phyloP scores from a whole-genome alignment of 2,329 filamentous ascomycete species.

The Colletotrichum euphorbiae region DNA sequence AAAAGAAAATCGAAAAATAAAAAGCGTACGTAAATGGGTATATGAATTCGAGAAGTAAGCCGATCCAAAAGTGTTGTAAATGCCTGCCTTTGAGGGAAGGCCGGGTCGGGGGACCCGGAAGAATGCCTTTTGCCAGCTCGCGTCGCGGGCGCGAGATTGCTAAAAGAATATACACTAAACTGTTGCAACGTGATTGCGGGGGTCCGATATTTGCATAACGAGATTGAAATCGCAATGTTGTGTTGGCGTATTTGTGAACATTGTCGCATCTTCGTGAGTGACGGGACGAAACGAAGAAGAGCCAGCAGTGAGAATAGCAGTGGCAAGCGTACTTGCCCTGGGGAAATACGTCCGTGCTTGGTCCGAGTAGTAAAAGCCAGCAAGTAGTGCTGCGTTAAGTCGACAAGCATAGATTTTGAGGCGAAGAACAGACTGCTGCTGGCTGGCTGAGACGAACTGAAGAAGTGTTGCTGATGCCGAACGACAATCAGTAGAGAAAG shows the following conservation, averaged over 20 bases:
- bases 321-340: conserved; percentile 30
- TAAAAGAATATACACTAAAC: conserved; percentile 42
- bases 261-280: conserved; percentile 36
- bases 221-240: conserved; percentile 29
- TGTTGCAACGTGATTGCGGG: conserved; percentile 17
- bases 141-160: conserved; percentile 13
- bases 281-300: conserved; percentile 34
- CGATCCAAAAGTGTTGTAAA: conserved; percentile 31
- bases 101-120: conserved; percentile 18
- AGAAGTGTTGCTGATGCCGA: conserved; percentile 32
- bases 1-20: conserved; percentile 25
- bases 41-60: conserved; percentile 39
- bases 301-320: conserved; percentile 33
- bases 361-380: conserved; percentile 49
- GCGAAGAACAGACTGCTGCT: conserved; percentile 28
- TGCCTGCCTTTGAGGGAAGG: conserved; percentile 22
- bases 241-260: conserved; percentile 32
- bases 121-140: conserved; percentile 36
- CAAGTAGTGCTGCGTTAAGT: conserved; percentile 40
- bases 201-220: conserved; percentile 25
- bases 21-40: conserved; percentile 41
- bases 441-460: conserved; percentile 38
- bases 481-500: conserved; percentile 55
- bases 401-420: conserved; percentile 37
- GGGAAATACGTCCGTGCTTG: conserved; percentile 16